Conservation (phyloP, 2,329 filamentous ascomycete species). For the Lachnellula arida region DNA sequence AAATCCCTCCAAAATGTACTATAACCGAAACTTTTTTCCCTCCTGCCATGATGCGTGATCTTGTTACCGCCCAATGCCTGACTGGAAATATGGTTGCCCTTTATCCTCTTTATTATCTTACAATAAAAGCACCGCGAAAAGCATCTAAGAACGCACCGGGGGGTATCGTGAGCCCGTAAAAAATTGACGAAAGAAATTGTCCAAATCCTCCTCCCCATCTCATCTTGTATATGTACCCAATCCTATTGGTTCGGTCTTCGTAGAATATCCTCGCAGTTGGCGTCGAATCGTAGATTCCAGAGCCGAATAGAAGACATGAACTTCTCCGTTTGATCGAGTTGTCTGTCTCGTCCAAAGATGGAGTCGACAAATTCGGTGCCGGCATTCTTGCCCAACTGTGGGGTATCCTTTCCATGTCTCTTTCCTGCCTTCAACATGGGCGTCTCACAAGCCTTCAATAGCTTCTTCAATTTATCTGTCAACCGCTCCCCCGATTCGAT, state of each 20-base stretch:
- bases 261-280: constrained; percentile 90
- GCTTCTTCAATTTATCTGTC: constrained; percentile 75
- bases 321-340: constrained; percentile 84
- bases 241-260: constrained; percentile 42
- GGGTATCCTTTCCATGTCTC: constrained; percentile 59
- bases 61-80: constrained; percentile 11
- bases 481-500: constrained; percentile 83
- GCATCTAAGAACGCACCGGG: constrained; percentile 8
- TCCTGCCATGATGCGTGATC: constrained; percentile 5
- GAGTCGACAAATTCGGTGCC: constrained; percentile 95
- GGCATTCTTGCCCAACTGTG: constrained; percentile 83
- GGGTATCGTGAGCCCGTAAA: constrained; percentile 12
- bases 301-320: constrained; percentile 84
- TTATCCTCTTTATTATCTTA: constrained; percentile 14
- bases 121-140: constrained; percentile 8
- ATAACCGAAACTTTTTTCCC: constrained; percentile 5
- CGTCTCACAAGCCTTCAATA: constrained; percentile 86
- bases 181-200: constrained; percentile 15
- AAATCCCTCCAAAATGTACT: not conserved
- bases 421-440: constrained; percentile 92
- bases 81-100: constrained; percentile 11
- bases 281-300: constrained; percentile 90
- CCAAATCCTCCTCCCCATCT: constrained; percentile 10
- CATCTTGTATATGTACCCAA: constrained; percentile 6
- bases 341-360: constrained; percentile 86